phyloP scores from a whole-genome alignment of 2,329 filamentous ascomycete genomes.

The Fusarium fujikuroi region DNA sequence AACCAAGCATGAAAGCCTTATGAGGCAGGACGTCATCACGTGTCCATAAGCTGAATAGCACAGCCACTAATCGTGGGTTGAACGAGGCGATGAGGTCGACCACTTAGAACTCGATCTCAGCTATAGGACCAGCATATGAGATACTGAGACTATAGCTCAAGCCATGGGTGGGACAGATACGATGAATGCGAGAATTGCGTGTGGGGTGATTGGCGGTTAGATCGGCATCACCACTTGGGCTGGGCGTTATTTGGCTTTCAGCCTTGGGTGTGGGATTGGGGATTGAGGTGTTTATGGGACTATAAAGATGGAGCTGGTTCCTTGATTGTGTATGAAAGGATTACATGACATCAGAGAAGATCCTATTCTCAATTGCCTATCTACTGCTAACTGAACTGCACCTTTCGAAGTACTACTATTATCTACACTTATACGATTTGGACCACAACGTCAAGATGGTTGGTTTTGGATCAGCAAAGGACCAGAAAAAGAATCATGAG shows the following conservation, averaged over 20 bases:
- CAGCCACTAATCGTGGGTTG: conserved; percentile 14
- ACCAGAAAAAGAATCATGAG: conserved; percentile 38
- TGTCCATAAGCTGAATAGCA: conserved; percentile 4
- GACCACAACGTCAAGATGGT: conserved; percentile 38
- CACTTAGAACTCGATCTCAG: not conserved
- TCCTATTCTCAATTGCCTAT: not conserved
- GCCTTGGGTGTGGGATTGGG: not conserved
- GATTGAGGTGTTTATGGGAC: not conserved
- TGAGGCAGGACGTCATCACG: conserved; percentile 7
- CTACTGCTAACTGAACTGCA: not conserved
- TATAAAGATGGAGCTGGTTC: conserved; percentile 23
- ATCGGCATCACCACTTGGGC: not conserved
- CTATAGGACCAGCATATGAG: conserved; percentile 6
- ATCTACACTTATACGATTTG: not conserved
- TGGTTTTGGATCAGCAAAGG: conserved; percentile 37
- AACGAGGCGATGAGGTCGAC: not conserved
- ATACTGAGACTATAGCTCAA: not conserved
- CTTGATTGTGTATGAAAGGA: not conserved
- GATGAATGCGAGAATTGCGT: conserved; percentile 35
- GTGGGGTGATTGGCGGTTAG: not conserved
- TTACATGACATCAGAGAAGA: not conserved
- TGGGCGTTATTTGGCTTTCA: not conserved
- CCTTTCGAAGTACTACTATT: not conserved
- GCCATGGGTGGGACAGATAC: conserved; percentile 19
- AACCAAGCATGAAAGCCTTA: not conserved